Conservation (phyloP, 2,329 filamentous ascomycete species). For the Sporothrix pallida region DNA sequence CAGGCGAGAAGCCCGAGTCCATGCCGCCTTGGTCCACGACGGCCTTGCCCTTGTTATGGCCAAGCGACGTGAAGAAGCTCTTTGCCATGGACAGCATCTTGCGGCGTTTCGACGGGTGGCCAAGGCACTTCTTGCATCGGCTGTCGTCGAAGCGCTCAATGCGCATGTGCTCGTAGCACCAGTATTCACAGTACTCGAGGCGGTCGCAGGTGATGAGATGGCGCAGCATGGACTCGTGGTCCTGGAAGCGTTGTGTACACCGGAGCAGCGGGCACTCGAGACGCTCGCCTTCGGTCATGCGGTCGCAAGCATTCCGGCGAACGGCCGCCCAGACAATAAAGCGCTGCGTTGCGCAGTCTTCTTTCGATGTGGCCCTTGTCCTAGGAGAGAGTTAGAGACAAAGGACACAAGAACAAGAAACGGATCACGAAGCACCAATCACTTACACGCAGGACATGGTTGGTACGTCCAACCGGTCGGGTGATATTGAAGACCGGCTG, state of each 20-base stretch:
- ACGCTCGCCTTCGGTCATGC: constrained; percentile 55
- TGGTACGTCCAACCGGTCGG: constrained; percentile 7
- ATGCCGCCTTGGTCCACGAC: constrained; percentile 38
- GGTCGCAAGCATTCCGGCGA: constrained; percentile 57
- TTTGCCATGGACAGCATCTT: constrained; percentile 60
- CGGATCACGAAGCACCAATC: background rate
- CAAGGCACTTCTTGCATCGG: constrained; percentile 57
- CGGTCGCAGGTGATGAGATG: constrained; percentile 58
- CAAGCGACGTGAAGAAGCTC: constrained; percentile 60
- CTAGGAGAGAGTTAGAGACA: constrained; percentile 42
- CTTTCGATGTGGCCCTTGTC: constrained; percentile 51
- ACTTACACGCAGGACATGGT: constrained; percentile 39
- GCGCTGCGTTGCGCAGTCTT: constrained; percentile 59
- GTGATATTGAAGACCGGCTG: constrained; percentile 30
- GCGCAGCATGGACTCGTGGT: constrained; percentile 61
- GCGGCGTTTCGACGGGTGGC: constrained; percentile 58
- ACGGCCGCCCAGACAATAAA: constrained; percentile 64
- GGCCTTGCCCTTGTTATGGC: constrained; percentile 52
- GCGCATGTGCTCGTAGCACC: constrained; percentile 61
- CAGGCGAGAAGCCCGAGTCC: constrained; percentile 13
- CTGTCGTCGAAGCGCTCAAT: constrained; percentile 59
- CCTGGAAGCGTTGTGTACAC: constrained; percentile 56
- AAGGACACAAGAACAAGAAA: background rate
- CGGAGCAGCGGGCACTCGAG: constrained; percentile 59
- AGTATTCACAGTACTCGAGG: constrained; percentile 58